phyloP scores from a whole-genome alignment of 2,329 filamentous ascomycete species.

The Aureobasidium pullulans region DNA sequence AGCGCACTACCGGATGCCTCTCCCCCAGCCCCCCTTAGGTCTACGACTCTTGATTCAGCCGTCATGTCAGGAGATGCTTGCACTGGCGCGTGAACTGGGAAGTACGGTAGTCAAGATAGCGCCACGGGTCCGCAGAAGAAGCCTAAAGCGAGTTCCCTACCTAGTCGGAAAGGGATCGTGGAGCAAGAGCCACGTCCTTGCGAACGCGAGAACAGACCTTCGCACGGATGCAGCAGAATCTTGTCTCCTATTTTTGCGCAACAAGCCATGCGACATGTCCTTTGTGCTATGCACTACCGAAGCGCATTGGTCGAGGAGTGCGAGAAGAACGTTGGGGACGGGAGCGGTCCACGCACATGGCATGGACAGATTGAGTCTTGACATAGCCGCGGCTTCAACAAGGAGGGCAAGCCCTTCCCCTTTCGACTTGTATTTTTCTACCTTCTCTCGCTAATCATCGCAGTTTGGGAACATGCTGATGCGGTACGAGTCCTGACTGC shows the following conservation, averaged over 20 bases:
- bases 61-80: slow-evolving; percentile 5
- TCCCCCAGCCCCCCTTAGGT: background rate
- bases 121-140: background rate
- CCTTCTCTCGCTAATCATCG: background rate
- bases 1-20: background rate
- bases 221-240: background rate
- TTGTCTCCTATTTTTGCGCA: background rate
- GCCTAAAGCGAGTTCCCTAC: background rate
- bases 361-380: background rate
- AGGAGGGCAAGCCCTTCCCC: background rate
- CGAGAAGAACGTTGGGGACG: background rate
- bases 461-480: background rate
- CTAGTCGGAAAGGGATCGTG: background rate
- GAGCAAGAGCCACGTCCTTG: background rate
- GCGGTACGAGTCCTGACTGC: background rate
- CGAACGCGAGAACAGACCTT: background rate
- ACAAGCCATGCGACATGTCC: background rate
- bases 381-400: background rate
- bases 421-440: background rate
- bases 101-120: background rate
- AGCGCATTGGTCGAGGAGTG: background rate
- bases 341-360: background rate
- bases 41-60: background rate
- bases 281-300: background rate
- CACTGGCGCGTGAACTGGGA: background rate